Evolutionary conservation across 345 rosid genomes (phyloP), one percentile per base, ranked within the genome.

Genomic region (Salix viminalis): DNA sequence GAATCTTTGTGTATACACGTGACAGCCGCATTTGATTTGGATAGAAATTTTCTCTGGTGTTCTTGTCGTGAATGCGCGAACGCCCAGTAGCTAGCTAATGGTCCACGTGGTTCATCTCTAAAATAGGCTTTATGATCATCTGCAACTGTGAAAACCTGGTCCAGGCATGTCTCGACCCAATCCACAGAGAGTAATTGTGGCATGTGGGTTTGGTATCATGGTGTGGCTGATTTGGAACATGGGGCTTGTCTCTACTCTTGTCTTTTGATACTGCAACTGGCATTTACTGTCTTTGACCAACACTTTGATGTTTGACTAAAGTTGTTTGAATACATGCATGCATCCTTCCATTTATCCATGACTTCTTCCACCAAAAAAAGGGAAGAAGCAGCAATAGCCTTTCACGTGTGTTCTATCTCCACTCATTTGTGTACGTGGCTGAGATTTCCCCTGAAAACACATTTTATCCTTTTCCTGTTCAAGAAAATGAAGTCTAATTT

Each of bases 241-340:
- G 78, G 54, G 18, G 62, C n/a, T 68, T 65, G 78, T 71, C 80
- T 76, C 46, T 13, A 62, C 65, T 61, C 11, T 41, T 15, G 67
- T 69, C 67, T 69, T 74, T 76, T 61, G 75, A 72, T 16, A 8
- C 39, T 44, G 76, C 70, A 64, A 34, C 71, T 34, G 75, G 56
- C 75, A 62, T 71, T 36, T 61, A 66, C 58, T 79, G 85, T 72
- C 85, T 71, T 79, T 77, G 82, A 81, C 86, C 34, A 23, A 19
- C 54, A 67, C 73, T 77, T 74, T 61, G 46, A 23, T 36, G 19
- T 46, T 70, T 77, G 74, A 77, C 79, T 67, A 26, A 19, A 58
- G 48, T 54, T 5, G 18, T 54, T 13, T 34, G 3, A 14, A 14
- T 72, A 41, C 75, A 60, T 23, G 75, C 75, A 34, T 12, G 75